phyloP scores from a whole-genome alignment of 2,329 filamentous ascomycete species.

The Xylaria arbuscula region DNA sequence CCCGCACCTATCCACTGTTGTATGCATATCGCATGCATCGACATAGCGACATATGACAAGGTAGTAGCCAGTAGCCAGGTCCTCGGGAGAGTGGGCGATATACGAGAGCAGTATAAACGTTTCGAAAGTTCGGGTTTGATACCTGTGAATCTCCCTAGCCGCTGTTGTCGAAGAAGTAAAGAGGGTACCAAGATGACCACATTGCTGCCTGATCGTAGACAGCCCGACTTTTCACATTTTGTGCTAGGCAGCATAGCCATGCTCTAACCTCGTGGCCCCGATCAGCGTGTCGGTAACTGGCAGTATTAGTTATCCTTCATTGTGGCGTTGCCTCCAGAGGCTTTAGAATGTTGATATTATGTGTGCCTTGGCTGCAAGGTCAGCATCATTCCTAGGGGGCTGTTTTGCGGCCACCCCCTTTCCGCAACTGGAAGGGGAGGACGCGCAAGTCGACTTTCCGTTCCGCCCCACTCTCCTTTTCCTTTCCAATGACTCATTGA shows the following conservation, averaged over 20 bases:
- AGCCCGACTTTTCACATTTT: not conserved
- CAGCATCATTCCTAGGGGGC: conserved; percentile 7
- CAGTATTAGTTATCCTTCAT: not conserved
- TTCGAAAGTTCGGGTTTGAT: not conserved
- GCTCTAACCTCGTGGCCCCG: not conserved
- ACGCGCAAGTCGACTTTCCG: not conserved
- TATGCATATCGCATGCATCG: conserved; percentile 25
- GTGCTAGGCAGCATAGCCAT: conserved; percentile 22
- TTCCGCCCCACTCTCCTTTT: conserved; percentile 6
- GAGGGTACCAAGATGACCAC: not conserved
- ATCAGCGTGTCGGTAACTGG: not conserved
- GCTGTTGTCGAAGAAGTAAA: not conserved
- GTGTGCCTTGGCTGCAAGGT: conserved; percentile 15
- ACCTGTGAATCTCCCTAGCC: not conserved
- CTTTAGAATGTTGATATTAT: not conserved
- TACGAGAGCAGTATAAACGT: conserved; percentile 4
- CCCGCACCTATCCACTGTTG: conserved; percentile 6
- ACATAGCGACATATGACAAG: not conserved
- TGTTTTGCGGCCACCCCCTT: not conserved
- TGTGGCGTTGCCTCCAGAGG: conserved; percentile 3
- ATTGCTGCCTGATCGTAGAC: conserved; percentile 24
- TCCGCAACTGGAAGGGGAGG: conserved; percentile 6
- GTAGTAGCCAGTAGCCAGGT: conserved; percentile 1
- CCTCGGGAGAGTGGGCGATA: conserved; percentile 12
- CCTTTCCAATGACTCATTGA: not conserved